Evolutionary conservation across 1,139 yeast genomes (phyloP), one percentile per base, ranked within the genome.

Genomic region (Suhomyces kunorum): DNA sequence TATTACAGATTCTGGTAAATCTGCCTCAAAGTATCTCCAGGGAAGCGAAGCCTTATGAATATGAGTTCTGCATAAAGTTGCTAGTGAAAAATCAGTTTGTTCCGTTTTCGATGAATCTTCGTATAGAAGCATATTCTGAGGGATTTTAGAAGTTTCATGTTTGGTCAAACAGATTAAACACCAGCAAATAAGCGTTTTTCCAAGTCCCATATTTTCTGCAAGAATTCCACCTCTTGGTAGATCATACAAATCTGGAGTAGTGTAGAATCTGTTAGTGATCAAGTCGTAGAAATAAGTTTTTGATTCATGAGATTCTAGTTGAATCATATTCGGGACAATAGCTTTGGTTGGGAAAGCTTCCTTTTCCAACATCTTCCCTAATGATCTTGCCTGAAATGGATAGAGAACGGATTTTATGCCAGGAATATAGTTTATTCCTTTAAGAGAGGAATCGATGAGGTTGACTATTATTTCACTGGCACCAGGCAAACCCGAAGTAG

Each of bases 201-300:
- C 90, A 13, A 82, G 60, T 0, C 89, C 90, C 89, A 83, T 83
- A 71, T 81, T 82, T 48, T 83, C 90, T 0, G 87, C 87, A 9
- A 83, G 60, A 2, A 83, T 80, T 0, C 89, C 90, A 12, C 89
- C 89, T 47, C 74, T 59, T 0, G 86, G 81, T 3, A 78, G 61
- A 15, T 52, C 47, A 50, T 69, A 77, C 2, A 59, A 46, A 17
- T 67, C 73, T 0, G 84, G 80, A 3, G 53, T 44, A 2, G 28
- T 18, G 24, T 51, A 56, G 18, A 76, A 56, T 3, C 48, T 46
- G 27, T 64, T 49, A 1, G 48, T 52, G 4, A 55, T 44, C 1
- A 68, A 44, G 49, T 79, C 73, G 45, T 69, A 64, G 51, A 66
- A 74, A 44, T 56, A 63, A 3, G 9, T 3, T 3, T 15, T 9